phyloP scores from a whole-genome alignment of 768 basidiomycete genomes.

The Coprinellus micaceus region DNA sequence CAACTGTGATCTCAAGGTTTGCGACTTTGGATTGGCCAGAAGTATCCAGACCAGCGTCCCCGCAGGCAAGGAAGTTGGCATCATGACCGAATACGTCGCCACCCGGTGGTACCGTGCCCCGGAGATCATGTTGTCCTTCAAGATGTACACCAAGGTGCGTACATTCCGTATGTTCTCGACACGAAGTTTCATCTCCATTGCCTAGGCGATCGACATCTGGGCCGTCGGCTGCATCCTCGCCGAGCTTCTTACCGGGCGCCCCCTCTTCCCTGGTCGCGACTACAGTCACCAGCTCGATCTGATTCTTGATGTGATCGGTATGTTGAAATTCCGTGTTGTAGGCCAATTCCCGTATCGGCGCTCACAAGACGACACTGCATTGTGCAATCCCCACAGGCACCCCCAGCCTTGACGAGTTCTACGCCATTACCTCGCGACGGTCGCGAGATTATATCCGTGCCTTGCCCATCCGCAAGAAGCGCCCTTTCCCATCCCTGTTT shows the following conservation, averaged over 20 bases:
- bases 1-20: slow-evolving; percentile 85
- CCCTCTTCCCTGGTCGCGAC: slow-evolving; percentile 84
- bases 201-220: slow-evolving; percentile 65
- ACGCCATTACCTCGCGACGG: slow-evolving; percentile 80
- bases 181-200: background rate
- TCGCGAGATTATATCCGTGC: slow-evolving; percentile 87
- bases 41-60: slow-evolving; percentile 54
- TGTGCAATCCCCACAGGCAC: slow-evolving; percentile 46
- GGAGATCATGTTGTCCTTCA: slow-evolving; percentile 93
- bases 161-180: slow-evolving; percentile 8
- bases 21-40: slow-evolving; percentile 84
- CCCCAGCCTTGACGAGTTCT: slow-evolving; percentile 86
- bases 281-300: slow-evolving; percentile 86
- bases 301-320: slow-evolving; percentile 84
- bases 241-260: slow-evolving; percentile 76
- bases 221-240: slow-evolving; percentile 75
- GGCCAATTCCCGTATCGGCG: background rate
- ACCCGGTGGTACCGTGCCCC: slow-evolving; percentile 93
- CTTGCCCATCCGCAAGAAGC: slow-evolving; percentile 76
- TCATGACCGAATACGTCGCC: slow-evolving; percentile 85
- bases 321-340: slow-evolving; percentile 4
- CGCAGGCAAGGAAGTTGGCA: slow-evolving; percentile 58
- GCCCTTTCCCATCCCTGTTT: slow-evolving; percentile 68
- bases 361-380: too few relatives aligned
- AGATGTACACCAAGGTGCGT: slow-evolving; percentile 73